phyloP scores from a whole-genome alignment of 495 filamentous ascomycete species.

The Chaetomium fimeti region DNA sequence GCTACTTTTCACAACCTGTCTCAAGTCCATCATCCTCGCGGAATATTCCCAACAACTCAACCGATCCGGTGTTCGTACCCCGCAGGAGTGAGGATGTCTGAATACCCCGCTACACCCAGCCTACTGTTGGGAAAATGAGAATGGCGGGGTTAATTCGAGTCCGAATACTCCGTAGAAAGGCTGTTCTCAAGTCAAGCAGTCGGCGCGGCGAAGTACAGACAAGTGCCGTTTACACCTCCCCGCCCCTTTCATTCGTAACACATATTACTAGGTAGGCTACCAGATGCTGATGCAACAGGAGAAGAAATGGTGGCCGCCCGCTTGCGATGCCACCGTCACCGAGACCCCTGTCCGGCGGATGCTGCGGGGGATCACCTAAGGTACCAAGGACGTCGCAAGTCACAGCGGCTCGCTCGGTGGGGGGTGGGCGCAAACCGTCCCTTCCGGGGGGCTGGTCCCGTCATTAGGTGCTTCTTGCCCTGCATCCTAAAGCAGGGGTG shows the following conservation, averaged over 20 bases:
- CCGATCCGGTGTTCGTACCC: background rate
- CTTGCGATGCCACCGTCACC: background rate
- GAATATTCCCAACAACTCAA: background rate
- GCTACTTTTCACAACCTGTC: background rate
- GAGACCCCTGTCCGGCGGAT: conserved; percentile 6
- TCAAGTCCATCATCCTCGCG: background rate
- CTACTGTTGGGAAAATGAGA: background rate
- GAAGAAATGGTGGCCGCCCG: background rate
- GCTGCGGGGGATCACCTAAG: conserved; percentile 13
- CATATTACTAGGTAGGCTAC: background rate
- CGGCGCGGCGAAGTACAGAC: background rate
- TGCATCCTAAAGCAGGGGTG: conserved; percentile 6
- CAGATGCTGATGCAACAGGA: conserved; percentile 5
- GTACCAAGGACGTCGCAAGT: too few species aligned
- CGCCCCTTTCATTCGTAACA: background rate
- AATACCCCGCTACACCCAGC: background rate
- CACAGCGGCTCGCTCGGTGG: background rate
- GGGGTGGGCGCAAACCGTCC: background rate
- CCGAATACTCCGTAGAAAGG: too few species aligned
- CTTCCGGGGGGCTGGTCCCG: background rate
- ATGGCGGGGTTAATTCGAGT: background rate
- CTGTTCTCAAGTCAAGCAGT: background rate
- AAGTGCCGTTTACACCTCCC: background rate
- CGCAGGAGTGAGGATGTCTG: background rate
- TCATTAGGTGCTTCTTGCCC: conserved; percentile 10